These are phyloP conservation scores for Coemansia sp. DNA, from an alignment of 192 early-diverging fungal species.

Conservation along the genomic window DNA sequence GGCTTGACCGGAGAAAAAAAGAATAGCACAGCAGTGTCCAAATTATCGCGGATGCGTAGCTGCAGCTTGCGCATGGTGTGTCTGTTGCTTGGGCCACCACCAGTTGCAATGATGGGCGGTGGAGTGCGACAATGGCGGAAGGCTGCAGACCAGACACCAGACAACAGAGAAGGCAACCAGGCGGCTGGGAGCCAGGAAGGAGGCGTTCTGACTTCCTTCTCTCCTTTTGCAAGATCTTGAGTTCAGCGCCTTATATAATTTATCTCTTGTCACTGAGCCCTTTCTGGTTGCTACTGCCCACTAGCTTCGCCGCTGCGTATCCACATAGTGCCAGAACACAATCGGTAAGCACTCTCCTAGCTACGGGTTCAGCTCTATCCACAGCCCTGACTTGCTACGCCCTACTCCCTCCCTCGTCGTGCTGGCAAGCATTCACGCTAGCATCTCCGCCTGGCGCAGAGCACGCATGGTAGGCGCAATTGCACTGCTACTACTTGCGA, in stretches of 20 bases:
- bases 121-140: too few relatives aligned
- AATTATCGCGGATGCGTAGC: background rate
- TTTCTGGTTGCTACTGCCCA: background rate
- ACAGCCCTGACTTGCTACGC: background rate
- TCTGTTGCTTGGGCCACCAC: background rate
- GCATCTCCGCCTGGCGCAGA: background rate
- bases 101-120: background rate
- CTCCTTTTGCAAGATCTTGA: slow-evolving; percentile 1
- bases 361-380: slow-evolving; percentile 3
- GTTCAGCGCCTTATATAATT: slow-evolving; percentile 9
- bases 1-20: background rate
- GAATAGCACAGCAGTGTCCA: background rate
- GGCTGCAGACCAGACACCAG: background rate
- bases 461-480: background rate
- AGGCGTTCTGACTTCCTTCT: background rate
- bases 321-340: background rate
- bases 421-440: background rate
- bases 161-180: background rate
- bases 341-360: slow-evolving; percentile 7
- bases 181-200: background rate
- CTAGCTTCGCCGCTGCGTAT: background rate
- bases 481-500: slow-evolving; percentile 3
- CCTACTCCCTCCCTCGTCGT: background rate
- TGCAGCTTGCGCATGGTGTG: slow-evolving; percentile 1
- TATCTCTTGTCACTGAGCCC: background rate